phyloP scores from a whole-genome alignment of 805 yeast species.

The Myxozyma geophila region DNA sequence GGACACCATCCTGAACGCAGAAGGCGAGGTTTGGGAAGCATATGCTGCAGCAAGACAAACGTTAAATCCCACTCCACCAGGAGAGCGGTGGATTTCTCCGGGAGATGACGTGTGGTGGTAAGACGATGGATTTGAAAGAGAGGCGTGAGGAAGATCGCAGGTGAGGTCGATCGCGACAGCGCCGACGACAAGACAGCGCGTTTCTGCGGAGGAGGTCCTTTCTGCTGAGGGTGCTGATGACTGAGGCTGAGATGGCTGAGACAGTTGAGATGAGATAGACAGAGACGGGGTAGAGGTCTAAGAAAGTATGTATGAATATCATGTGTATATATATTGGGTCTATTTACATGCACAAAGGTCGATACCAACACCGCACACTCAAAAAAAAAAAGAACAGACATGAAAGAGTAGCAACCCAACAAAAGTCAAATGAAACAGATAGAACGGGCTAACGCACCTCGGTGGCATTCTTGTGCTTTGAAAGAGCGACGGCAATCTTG shows the following conservation, averaged over 20 bases:
- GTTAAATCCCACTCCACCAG: slow-evolving; percentile 89
- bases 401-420: neutral
- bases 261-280: neutral
- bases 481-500: slow-evolving; percentile 62
- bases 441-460: slow-evolving; percentile 38
- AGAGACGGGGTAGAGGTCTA: neutral
- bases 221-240: slow-evolving; percentile 1
- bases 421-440: neutral
- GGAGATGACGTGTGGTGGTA: slow-evolving; percentile 69
- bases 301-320: slow-evolving; percentile 4
- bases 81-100: slow-evolving; percentile 57
- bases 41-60: slow-evolving; percentile 67
- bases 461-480: slow-evolving; percentile 45
- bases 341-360: slow-evolving; percentile 1
- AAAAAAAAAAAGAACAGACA: neutral
- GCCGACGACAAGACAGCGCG: slow-evolving; percentile 57
- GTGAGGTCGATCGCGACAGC: slow-evolving; percentile 77
- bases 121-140: slow-evolving; percentile 39
- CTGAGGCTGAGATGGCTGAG: neutral
- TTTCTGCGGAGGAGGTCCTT: neutral
- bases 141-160: slow-evolving; percentile 44
- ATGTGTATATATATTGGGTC: neutral
- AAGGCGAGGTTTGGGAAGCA: slow-evolving; percentile 29
- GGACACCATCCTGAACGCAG: slow-evolving; percentile 54
- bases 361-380: neutral